Conservation (phyloP, 2,329 filamentous ascomycete species). For the Scedosporium aurantiacum region DNA sequence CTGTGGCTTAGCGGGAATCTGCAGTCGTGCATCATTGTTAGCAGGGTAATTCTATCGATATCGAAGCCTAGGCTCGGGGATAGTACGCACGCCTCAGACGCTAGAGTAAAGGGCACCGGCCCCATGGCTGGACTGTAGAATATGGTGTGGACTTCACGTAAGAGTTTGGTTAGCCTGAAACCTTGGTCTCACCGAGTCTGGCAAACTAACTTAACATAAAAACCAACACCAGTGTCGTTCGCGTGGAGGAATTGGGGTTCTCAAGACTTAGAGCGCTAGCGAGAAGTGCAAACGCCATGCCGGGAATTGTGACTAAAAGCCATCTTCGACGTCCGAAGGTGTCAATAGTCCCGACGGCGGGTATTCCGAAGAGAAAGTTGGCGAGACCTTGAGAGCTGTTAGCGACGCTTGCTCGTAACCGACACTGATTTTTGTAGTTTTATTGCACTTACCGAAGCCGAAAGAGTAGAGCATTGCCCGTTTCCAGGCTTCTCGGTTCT, state of each 20-base stretch:
- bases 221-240: conserved; percentile 43
- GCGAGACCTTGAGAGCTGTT: neutral
- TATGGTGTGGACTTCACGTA: conserved; percentile 13
- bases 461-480: conserved; percentile 29
- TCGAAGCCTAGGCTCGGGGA: no score
- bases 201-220: conserved; percentile 38
- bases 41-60: neutral
- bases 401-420: neutral
- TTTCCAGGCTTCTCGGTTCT: conserved; percentile 26
- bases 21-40: neutral
- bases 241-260: conserved; percentile 21
- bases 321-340: conserved; percentile 30
- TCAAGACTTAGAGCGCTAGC: conserved; percentile 20
- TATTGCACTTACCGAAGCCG: conserved; percentile 28
- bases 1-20: conserved; percentile 32
- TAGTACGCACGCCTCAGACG: conserved; percentile 19
- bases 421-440: conserved; percentile 31
- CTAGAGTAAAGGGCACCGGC: conserved; percentile 31
- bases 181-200: neutral
- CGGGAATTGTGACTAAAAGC: conserved; percentile 29
- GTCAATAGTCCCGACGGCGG: conserved; percentile 27
- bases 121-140: conserved; percentile 50
- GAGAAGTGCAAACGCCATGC: conserved; percentile 31
- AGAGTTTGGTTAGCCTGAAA: neutral
- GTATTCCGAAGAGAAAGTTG: conserved; percentile 24